Evolutionary conservation across 306 rosid species (phyloP), one percentile per base, ranked within the genome.

Genomic region (Ormosia emarginata): DNA sequence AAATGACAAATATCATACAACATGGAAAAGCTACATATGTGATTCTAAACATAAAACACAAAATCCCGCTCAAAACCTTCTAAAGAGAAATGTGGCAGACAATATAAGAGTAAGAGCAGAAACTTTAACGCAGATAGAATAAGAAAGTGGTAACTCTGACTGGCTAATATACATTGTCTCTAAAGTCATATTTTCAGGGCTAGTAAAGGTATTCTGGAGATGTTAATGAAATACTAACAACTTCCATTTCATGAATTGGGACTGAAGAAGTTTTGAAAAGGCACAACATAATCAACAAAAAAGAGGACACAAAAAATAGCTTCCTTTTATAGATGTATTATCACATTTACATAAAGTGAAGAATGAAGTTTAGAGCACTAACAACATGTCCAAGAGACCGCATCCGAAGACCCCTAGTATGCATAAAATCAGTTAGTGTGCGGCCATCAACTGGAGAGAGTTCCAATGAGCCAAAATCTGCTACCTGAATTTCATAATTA

Each of bases 381-480:
- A 95, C 99, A 89, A 95, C 96, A 63, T 92, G 96, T 49, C 99
- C 99, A 61, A 95, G 91, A 74, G 98, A 95, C 70, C 92, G 92
- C 99, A 95, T 95, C 74, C 77, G 89, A 64, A 95, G 92, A 83
- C 99, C 99, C 88, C 99, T 90, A 24, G 97, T 92, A 83, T 95
- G 99, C 99, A 95, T 95, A 89, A 95, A 95, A 86, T 95, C 99
- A 79, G 99, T 95, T 61, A 95, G 89, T 37, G 99, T 95, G 67
- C 98, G 94, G 41, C 99, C 99, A 90, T 95, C 99, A 86, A 95
- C 99, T 30, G 99, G 99, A 46, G 99, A 93, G 71, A 95, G 97
- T 77, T 95, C 99, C 85, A 95, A 87, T 6, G 99, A 95, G 82
- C 98, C 97, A 89, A 95, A 95, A 90, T 95, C 99, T 69, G 99